Percentiles rank a stretch among this genome's conserved stretches.
Evolutionary conservation across 1,139 yeast genomes (phyloP).

Genomic region (Sugiyamaella pinicola): DNA sequence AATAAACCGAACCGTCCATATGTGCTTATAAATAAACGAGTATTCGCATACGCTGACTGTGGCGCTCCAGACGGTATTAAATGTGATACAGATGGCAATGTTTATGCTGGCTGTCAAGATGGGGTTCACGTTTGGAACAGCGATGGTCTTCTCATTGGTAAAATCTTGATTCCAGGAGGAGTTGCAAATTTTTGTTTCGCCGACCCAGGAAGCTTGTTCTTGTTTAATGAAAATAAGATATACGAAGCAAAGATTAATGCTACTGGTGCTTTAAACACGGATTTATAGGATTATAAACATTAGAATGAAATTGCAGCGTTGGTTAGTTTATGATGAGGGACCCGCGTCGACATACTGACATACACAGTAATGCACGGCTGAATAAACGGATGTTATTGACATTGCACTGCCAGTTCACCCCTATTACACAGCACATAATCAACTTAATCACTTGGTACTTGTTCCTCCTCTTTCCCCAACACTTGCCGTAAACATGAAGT

Average conservation of each 20-base stretch:
- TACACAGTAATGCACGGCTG: no score
- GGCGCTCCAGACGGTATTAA: slow-evolving; percentile 41
- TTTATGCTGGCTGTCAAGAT: slow-evolving; percentile 38
- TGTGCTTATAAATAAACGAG: slow-evolving; percentile 30
- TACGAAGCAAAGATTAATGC: slow-evolving; percentile 29
- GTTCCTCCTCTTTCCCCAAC: neutral
- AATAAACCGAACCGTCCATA: slow-evolving; percentile 17
- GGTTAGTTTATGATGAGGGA: no score
- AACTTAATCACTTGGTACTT: neutral
- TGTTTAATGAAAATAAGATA: slow-evolving; percentile 33
- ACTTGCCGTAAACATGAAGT: slow-evolving; percentile 60
- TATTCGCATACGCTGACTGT: slow-evolving; percentile 35
- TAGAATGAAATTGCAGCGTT: no score
- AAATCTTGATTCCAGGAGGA: slow-evolving; percentile 32
- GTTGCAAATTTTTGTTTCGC: slow-evolving; percentile 38
- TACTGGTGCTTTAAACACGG: slow-evolving; percentile 24
- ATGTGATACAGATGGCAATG: slow-evolving; percentile 36
- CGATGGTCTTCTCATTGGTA: slow-evolving; percentile 36
- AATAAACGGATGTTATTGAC: neutral
- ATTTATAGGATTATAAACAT: no score
- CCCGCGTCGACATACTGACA: no score
- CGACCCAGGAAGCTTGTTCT: slow-evolving; percentile 29
- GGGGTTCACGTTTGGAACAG: slow-evolving; percentile 40
- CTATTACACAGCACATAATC: neutral
- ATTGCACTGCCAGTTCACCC: neutral